Evolutionary conservation across 2,329 filamentous ascomycete genomes (phyloP).

Genomic region (Orbilia blumenaviensis): DNA sequence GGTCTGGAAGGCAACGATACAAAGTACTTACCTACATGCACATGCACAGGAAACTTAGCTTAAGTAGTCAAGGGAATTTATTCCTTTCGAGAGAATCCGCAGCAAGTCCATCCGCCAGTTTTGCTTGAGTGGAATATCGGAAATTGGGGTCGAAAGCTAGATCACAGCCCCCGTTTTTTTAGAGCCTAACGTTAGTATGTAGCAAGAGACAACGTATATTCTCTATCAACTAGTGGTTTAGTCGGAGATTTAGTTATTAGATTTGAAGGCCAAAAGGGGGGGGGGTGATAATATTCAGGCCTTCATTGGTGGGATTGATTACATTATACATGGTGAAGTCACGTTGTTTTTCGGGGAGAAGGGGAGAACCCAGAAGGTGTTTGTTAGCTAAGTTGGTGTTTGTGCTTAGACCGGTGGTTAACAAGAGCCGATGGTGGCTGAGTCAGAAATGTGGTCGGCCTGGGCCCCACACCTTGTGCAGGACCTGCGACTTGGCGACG

Average conservation of each 20-base stretch:
- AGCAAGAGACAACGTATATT: background rate
- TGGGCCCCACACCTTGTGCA: constrained; percentile 1
- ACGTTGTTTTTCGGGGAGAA: constrained; percentile 14
- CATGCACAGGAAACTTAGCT: too few relatives aligned
- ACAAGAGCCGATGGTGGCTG: constrained; percentile 44
- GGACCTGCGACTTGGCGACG: constrained; percentile 18
- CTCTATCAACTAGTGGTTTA: too few relatives aligned
- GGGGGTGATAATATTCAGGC: background rate
- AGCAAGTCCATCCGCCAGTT: background rate
- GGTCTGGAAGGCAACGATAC: too few relatives aligned
- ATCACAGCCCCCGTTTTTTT: constrained; percentile 22
- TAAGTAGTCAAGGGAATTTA: too few relatives aligned
- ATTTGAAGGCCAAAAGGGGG: too few relatives aligned
- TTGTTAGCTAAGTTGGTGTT: too few relatives aligned
- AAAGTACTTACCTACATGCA: too few relatives aligned
- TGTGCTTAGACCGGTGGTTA: constrained; percentile 53
- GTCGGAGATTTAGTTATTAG: too few relatives aligned
- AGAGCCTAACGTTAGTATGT: constrained; percentile 21
- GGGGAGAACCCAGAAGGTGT: too few relatives aligned
- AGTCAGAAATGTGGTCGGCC: constrained; percentile 11
- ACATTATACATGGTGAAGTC: constrained; percentile 36
- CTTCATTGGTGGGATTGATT: constrained; percentile 30
- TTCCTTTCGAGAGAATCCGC: too few relatives aligned
- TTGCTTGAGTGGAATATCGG: constrained; percentile 4
- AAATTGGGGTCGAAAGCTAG: constrained; percentile 43